phyloP scores from a whole-genome alignment of 1,284 basidiomycete genomes.

The Malassezia furfur region DNA sequence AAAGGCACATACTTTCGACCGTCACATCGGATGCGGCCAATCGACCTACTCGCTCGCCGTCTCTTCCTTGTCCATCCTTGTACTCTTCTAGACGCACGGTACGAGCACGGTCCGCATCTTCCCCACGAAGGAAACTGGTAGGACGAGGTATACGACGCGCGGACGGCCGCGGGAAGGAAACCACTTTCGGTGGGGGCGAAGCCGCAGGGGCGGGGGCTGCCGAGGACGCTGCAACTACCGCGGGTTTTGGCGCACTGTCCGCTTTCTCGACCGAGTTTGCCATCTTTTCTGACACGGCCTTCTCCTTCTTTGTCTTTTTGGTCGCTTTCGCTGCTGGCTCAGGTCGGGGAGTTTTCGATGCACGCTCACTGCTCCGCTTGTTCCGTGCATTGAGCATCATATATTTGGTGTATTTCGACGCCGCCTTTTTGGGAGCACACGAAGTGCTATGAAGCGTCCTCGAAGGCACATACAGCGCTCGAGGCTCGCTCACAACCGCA shows the following conservation, averaged over 20 bases:
- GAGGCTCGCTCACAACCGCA: not conserved
- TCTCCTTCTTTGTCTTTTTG: not conserved
- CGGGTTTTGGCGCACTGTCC: not conserved
- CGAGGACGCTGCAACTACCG: too few relatives aligned
- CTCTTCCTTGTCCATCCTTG: not conserved
- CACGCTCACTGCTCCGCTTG: not conserved
- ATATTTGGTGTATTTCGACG: not conserved
- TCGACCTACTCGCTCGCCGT: not conserved
- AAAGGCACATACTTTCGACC: not conserved
- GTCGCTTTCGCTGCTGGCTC: too few relatives aligned
- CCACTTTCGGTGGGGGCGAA: not conserved
- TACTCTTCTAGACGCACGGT: conserved; percentile 10
- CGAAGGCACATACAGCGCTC: too few relatives aligned
- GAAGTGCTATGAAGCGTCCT: too few relatives aligned
- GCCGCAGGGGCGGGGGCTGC: not conserved
- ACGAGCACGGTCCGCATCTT: conserved; percentile 10
- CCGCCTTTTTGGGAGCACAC: not conserved
- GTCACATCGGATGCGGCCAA: not conserved
- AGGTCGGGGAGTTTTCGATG: not conserved
- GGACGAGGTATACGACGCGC: not conserved
- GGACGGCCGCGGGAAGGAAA: not conserved
- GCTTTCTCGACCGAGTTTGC: not conserved
- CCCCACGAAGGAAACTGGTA: conserved; percentile 9
- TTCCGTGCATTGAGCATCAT: not conserved
- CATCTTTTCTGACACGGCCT: not conserved